These are phyloP conservation scores for Nigrospora osmanthi DNA, from an alignment of 2,329 filamentous ascomycete species.

Conservation along the genomic window DNA sequence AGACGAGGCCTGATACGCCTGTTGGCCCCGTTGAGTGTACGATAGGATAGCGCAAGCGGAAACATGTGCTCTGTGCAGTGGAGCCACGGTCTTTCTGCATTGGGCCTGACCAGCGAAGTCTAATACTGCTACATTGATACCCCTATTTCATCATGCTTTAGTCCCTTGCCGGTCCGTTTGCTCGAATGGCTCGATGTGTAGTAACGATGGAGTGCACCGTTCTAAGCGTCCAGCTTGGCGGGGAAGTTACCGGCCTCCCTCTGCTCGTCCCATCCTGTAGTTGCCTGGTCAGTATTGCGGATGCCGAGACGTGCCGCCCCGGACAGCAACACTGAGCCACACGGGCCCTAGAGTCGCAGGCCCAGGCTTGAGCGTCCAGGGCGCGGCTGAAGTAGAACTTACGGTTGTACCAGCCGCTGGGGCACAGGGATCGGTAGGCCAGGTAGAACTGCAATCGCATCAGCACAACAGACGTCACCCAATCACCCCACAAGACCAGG, in stretches of 20 bases:
- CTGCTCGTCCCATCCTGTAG: constrained; percentile 23
- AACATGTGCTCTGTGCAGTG: too few relatives aligned
- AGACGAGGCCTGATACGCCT: constrained; percentile 34
- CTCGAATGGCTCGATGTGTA: too few relatives aligned
- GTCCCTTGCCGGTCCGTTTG: too few relatives aligned
- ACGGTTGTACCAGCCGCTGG: constrained; percentile 82
- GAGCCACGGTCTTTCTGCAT: neutral
- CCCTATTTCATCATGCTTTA: neutral
- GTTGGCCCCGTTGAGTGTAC: too few relatives aligned
- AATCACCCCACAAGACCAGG: neutral
- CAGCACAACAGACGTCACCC: neutral
- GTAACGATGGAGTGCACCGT: neutral
- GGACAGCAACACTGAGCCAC: constrained; percentile 26
- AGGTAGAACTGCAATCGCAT: constrained; percentile 68
- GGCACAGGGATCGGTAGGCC: constrained; percentile 95
- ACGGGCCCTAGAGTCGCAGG: constrained; percentile 27
- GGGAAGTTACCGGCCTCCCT: constrained; percentile 60
- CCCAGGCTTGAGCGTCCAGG: too few relatives aligned
- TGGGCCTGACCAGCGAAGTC: constrained; percentile 1
- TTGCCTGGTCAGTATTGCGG: constrained; percentile 12
- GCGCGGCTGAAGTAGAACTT: too few relatives aligned
- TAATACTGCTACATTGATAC: constrained; percentile 3
- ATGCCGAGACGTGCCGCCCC: constrained; percentile 1
- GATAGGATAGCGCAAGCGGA: too few relatives aligned
- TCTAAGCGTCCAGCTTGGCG: constrained; percentile 52